Evolutionary conservation across 2,329 filamentous ascomycete species (phyloP), one percentile per base, ranked within the genome.

Genomic region (Apiospora pterosperma): DNA sequence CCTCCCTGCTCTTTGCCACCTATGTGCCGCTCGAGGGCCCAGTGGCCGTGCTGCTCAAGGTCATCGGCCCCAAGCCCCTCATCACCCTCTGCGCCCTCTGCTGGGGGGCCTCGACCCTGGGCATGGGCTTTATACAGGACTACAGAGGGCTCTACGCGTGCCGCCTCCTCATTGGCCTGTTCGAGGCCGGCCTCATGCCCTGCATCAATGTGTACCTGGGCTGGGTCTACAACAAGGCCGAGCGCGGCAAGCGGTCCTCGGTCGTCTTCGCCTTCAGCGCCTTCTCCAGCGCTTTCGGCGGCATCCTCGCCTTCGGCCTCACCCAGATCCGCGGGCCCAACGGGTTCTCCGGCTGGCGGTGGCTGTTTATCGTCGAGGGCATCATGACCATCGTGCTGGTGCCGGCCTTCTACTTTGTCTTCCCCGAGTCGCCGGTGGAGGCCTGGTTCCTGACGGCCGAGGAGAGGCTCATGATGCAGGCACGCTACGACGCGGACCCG

Each of bases 211-310:
- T 14, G 68, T 72, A 72, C 21, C 62, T 71, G 4, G 70, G 72
- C 52, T 72, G 70, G 70, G n/a, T n/a, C n/a, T n/a, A n/a, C n/a
- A n/a, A n/a, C n/a, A n/a, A n/a, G n/a, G n/a, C n/a, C n/a, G n/a
- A n/a, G n/a, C n/a, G n/a, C n/a, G n/a, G n/a, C n/a, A n/a, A n/a
- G n/a, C n/a, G n/a, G n/a, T n/a, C n/a, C n/a, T n/a, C n/a, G n/a
- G n/a, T n/a, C n/a, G n/a, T n/a, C n/a, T n/a, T n/a, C 65, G 70
- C 16, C 68, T 72, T 1, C 4, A 73, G 67, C 31, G 92, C 92
- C 0, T 80, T 96, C 0, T 91, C 92, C 0, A 92, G 92, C 31
- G 92, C 92, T 0, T 80, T 96, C 0, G 91, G 92, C 0, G 92
- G 92, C 4, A 81, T 93, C 3, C 79, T 93, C 1, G 90, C 91